Percentiles rank a stretch among this genome's conserved stretches.
Conservation (phyloP, 2,329 filamentous ascomycete genomes). For the Helotiales sp. region DNA sequence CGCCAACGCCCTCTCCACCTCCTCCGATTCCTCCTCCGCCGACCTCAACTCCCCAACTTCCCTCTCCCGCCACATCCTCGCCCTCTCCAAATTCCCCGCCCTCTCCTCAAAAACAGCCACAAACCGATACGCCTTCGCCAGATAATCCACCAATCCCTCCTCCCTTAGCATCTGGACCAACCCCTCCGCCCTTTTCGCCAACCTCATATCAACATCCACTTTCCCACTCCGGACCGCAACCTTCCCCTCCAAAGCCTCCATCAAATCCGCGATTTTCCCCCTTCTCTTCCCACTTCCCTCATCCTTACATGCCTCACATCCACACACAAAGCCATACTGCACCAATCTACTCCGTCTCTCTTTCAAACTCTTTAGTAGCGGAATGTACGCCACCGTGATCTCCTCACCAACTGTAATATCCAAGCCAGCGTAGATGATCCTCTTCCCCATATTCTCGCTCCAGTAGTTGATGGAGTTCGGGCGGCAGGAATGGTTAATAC, state of each 20-base stretch:
- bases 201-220: conserved; percentile 19
- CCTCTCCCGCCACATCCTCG: conserved; percentile 35
- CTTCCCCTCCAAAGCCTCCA: conserved; percentile 45
- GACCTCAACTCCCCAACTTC: conserved; percentile 27
- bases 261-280: conserved; percentile 39
- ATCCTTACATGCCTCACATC: conserved; percentile 45
- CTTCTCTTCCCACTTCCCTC: conserved; percentile 34
- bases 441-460: conserved; percentile 41
- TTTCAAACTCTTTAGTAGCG: conserved; percentile 30
- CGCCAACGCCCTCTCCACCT: background rate
- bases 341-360: conserved; percentile 38
- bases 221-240: conserved; percentile 26
- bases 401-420: conserved; percentile 46
- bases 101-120: conserved; percentile 33
- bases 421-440: conserved; percentile 44
- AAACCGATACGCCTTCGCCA: conserved; percentile 35
- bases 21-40: background rate
- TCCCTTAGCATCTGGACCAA: conserved; percentile 36
- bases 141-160: conserved; percentile 38
- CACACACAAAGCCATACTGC: conserved; percentile 46
- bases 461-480: conserved; percentile 46
- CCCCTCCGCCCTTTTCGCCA: conserved; percentile 26
- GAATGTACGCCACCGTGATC: conserved; percentile 47
- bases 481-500: conserved; percentile 48
- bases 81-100: conserved; percentile 22